These are phyloP conservation scores for Arctostaphylos glauca DNA, from an alignment of 148 eudicot genomes.

Conservation along the genomic window DNA sequence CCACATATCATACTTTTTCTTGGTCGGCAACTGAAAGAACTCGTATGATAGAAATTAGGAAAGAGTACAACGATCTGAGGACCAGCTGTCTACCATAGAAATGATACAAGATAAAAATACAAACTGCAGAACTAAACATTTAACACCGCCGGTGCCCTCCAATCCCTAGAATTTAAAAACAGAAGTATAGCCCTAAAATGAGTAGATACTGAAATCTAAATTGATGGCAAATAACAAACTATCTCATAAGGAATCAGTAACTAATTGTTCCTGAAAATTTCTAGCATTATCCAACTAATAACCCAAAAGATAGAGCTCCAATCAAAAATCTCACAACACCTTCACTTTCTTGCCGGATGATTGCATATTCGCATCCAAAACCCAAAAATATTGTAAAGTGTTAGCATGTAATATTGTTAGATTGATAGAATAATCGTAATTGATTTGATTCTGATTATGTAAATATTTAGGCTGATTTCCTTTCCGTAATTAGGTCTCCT, in stretches of 20 bases:
- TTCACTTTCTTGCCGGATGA: neutral
- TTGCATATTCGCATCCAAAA: neutral
- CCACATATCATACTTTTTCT: neutral
- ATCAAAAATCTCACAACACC: neutral
- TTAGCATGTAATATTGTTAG: too few relatives aligned
- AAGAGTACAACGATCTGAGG: neutral
- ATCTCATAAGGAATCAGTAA: neutral
- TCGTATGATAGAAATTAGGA: neutral
- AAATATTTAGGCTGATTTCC: too few relatives aligned
- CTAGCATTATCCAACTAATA: too few relatives aligned
- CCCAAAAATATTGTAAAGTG: neutral
- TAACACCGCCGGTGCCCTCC: neutral
- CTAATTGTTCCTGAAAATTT: neutral
- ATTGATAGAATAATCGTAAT: too few relatives aligned
- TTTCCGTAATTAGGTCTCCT: too few relatives aligned
- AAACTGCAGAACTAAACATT: neutral
- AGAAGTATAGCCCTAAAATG: neutral
- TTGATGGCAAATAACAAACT: neutral
- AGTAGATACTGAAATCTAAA: neutral
- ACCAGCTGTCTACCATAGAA: neutral
- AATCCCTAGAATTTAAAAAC: neutral
- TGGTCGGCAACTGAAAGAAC: neutral
- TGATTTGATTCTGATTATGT: too few relatives aligned
- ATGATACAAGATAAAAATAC: neutral
- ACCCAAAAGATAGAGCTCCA: neutral